Conservation (phyloP, 495 filamentous ascomycete genomes). For the Antarctomyces pellizariae region DNA sequence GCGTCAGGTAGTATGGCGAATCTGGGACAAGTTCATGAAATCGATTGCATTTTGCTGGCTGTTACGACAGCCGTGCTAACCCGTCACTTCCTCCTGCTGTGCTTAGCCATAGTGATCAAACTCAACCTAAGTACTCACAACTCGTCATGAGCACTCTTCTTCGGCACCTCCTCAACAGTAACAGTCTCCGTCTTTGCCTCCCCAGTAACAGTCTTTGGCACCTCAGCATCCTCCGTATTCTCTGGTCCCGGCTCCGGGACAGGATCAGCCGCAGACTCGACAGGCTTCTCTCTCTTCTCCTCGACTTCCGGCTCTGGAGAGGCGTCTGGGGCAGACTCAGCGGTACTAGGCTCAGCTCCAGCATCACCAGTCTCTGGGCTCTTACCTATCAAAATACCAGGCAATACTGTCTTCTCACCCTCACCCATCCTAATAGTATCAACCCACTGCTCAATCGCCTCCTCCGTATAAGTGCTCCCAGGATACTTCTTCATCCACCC, state of each 20-base stretch:
- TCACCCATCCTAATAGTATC: conserved; percentile 76
- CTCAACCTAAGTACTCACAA: conserved; percentile 4
- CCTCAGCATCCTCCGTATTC: too few species aligned
- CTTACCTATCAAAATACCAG: too few species aligned
- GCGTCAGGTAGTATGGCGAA: background rate
- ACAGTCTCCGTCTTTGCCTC: conserved; percentile 1
- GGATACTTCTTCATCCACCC: conserved; percentile 65
- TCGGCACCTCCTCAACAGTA: conserved; percentile 6
- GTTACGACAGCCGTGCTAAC: too few species aligned
- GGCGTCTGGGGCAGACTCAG: background rate
- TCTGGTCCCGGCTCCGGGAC: too few species aligned
- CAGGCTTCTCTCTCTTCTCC: background rate
- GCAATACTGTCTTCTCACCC: conserved; percentile 55
- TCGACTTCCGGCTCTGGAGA: background rate
- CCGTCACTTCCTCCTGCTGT: too few species aligned
- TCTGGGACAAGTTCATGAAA: background rate
- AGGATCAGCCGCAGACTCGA: background rate
- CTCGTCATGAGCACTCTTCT: conserved; percentile 10
- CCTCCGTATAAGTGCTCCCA: conserved; percentile 28
- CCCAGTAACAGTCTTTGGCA: too few species aligned
- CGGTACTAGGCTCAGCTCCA: background rate
- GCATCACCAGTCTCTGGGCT: background rate
- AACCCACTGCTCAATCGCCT: conserved; percentile 58
- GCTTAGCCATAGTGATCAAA: too few species aligned
- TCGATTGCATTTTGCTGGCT: too few species aligned